Percentiles rank a stretch among this genome's conserved stretches.
Conservation (phyloP, 306 rosid species). For the Cucumis cinereus region DNA sequence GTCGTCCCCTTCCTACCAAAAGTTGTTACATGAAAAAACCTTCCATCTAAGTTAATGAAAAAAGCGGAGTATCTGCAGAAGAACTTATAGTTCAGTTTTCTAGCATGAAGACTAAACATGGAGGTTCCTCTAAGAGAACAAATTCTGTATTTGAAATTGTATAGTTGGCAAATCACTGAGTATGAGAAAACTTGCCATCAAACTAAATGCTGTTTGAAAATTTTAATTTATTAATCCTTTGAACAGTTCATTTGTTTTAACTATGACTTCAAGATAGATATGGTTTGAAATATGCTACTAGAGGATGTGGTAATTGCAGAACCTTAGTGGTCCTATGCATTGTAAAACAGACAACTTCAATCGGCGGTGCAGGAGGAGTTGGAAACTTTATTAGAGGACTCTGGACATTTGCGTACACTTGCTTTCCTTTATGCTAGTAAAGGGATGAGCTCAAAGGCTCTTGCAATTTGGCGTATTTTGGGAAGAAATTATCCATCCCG, state of each 20-base stretch:
- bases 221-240: neutral
- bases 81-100: neutral
- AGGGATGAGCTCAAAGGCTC: slow-evolving; percentile 89
- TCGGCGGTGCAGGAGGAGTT: slow-evolving; percentile 87
- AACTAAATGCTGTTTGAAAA: neutral
- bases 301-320: slow-evolving; percentile 22
- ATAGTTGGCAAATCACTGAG: neutral
- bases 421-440: slow-evolving; percentile 91
- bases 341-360: slow-evolving; percentile 42
- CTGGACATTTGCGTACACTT: slow-evolving; percentile 85
- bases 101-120: neutral
- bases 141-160: neutral
- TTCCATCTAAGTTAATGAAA: too few relatives aligned
- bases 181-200: neutral
- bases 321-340: slow-evolving; percentile 34
- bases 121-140: neutral
- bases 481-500: slow-evolving; percentile 78
- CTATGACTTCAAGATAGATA: slow-evolving; percentile 8
- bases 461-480: slow-evolving; percentile 74
- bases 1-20: too few relatives aligned
- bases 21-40: too few relatives aligned
- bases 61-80: too few relatives aligned
- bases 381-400: slow-evolving; percentile 77
- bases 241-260: slow-evolving; percentile 1
- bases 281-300: slow-evolving; percentile 20